Conservation (phyloP, 2,329 filamentous ascomycete genomes). For the Botrytis aclada region DNA sequence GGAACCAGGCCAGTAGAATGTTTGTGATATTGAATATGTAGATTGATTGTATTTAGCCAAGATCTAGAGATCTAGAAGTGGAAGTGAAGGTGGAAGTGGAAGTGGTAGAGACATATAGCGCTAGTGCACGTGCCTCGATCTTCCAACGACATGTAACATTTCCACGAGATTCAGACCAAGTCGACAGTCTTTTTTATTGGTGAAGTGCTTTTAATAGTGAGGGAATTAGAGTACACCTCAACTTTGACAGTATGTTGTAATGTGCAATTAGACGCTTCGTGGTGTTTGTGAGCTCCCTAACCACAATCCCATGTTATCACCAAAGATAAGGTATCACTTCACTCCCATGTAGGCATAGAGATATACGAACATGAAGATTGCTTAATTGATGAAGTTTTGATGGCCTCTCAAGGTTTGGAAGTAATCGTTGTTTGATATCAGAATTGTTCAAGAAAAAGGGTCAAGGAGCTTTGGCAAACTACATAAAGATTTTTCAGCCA, state of each 20-base stretch:
- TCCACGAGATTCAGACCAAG: neutral
- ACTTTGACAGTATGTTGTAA: neutral
- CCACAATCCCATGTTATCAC: neutral
- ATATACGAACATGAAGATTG: neutral
- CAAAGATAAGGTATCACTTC: neutral
- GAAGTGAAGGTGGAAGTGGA: neutral
- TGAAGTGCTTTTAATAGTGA: neutral
- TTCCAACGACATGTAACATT: neutral
- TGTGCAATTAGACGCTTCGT: accelerated
- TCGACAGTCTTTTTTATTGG: neutral
- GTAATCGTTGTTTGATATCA: neutral
- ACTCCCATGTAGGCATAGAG: neutral
- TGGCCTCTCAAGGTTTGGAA: neutral
- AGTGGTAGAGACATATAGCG: neutral
- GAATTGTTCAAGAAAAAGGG: neutral
- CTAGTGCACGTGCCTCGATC: neutral
- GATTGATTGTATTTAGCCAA: neutral
- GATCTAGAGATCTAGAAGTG: neutral
- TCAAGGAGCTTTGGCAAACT: neutral
- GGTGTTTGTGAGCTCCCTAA: neutral
- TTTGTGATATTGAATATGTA: neutral
- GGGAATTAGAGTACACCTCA: neutral
- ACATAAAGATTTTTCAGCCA: neutral
- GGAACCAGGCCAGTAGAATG: accelerated
- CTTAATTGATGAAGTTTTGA: neutral